Percentiles rank a stretch among this genome's conserved stretches.
These are phyloP conservation scores for Cyclocybe aegerita DNA, from an alignment of 768 basidiomycete genomes.

Conservation along the genomic window DNA sequence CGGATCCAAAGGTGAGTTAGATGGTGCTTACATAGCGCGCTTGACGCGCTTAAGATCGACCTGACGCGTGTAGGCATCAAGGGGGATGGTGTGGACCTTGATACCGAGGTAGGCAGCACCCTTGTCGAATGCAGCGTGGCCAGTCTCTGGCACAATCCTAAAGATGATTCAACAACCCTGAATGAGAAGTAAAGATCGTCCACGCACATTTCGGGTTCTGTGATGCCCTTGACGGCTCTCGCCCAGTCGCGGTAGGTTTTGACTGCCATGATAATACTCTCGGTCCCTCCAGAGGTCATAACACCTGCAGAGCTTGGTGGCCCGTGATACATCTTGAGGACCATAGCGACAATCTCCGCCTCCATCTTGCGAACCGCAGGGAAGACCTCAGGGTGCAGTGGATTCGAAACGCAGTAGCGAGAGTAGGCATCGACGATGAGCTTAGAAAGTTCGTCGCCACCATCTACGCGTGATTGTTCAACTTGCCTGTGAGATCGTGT, in stretches of 20 bases:
- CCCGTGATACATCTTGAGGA: slow-evolving; percentile 80
- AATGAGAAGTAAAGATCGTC: background rate
- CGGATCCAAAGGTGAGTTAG: background rate
- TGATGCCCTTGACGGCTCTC: slow-evolving; percentile 78
- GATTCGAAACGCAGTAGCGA: slow-evolving; percentile 84
- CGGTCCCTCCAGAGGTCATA: slow-evolving; percentile 95
- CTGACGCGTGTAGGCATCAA: slow-evolving; percentile 73
- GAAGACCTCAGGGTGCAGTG: slow-evolving; percentile 91
- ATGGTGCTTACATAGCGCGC: slow-evolving; percentile 76
- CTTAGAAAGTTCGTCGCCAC: slow-evolving; percentile 76
- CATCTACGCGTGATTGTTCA: slow-evolving; percentile 47
- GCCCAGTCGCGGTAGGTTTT: slow-evolving; percentile 97
- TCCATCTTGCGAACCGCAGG: slow-evolving; percentile 97
- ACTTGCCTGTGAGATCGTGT: background rate
- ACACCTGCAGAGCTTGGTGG: slow-evolving; percentile 87
- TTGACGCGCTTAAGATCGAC: slow-evolving; percentile 75
- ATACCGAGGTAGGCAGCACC: slow-evolving; percentile 85
- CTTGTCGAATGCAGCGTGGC: slow-evolving; percentile 96
- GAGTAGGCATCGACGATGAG: slow-evolving; percentile 81
- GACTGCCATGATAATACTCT: slow-evolving; percentile 93
- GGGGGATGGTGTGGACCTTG: slow-evolving; percentile 86
- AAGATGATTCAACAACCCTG: background rate
- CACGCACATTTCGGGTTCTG: slow-evolving; percentile 86
- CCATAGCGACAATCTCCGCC: slow-evolving; percentile 90
- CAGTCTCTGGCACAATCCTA: slow-evolving; percentile 82